These are phyloP conservation scores for Nakaseomyces kungkrabaensis DNA, from an alignment of 1,139 yeast genomes.

Conservation along the genomic window DNA sequence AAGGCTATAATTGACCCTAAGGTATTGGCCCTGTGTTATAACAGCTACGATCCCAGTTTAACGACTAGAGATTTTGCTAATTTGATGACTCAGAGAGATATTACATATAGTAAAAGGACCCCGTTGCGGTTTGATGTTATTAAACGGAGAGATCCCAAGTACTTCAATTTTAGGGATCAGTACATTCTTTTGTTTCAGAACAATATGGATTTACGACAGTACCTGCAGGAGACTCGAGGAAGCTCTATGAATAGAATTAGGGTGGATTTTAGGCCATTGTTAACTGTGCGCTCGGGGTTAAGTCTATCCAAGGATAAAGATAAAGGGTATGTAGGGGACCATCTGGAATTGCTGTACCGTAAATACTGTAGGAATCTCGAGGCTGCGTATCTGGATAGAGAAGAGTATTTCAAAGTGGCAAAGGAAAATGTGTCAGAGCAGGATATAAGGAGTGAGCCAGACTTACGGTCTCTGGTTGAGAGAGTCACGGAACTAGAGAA, in stretches of 20 bases:
- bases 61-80: constrained; percentile 2
- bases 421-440: background rate
- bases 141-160: constrained; percentile 23
- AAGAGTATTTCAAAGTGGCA: constrained; percentile 6
- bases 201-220: constrained; percentile 10
- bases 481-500: constrained; percentile 13
- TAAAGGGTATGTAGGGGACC: background rate
- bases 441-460: background rate
- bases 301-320: background rate
- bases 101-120: background rate
- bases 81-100: background rate
- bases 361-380: constrained; percentile 1
- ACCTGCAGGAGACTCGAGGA: constrained; percentile 10
- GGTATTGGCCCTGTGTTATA: constrained; percentile 1
- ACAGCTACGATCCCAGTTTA: constrained; percentile 5
- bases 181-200: constrained; percentile 21
- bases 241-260: constrained; percentile 15
- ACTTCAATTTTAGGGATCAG: constrained; percentile 23
- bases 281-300: background rate
- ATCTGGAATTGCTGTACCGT: background rate
- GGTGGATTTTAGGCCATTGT: constrained; percentile 11
- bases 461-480: constrained; percentile 4
- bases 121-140: constrained; percentile 11
- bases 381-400: background rate
- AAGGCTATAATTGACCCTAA: background rate